Percentiles rank a stretch among this genome's conserved stretches.
Conservation (phyloP, 2,329 filamentous ascomycete genomes). For the Botrytis squamosa region DNA sequence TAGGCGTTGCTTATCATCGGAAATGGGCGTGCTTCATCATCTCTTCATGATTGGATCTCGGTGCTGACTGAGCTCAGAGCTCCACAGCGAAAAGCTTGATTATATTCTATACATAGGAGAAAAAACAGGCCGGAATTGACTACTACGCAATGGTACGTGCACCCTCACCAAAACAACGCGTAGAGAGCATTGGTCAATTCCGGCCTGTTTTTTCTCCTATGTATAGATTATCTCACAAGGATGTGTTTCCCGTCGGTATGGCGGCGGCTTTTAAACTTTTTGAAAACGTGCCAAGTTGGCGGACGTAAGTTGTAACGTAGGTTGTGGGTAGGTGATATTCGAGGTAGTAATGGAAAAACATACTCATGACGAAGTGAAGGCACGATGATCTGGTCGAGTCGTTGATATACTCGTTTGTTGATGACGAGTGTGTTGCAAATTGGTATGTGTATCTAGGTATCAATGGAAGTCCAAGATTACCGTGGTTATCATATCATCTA, state of each 20-base stretch:
- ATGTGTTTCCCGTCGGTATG: neutral
- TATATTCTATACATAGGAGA: too few relatives aligned
- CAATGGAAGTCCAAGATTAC: neutral
- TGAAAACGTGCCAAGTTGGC: neutral
- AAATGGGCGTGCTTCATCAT: constrained; percentile 8
- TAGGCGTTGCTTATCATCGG: constrained; percentile 1
- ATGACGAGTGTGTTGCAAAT: neutral
- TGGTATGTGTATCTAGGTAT: neutral
- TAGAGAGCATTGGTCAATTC: too few relatives aligned
- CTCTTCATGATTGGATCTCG: neutral
- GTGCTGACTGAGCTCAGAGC: neutral
- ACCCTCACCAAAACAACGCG: too few relatives aligned
- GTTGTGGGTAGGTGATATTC: neutral
- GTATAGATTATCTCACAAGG: neutral
- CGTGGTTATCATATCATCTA: neutral
- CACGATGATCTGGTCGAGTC: neutral
- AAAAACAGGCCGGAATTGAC: too few relatives aligned
- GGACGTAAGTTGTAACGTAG: neutral
- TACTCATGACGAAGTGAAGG: neutral
- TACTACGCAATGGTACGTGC: too few relatives aligned
- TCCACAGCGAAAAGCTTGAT: neutral
- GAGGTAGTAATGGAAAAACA: neutral
- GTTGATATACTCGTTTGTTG: neutral
- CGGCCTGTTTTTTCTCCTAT: too few relatives aligned
- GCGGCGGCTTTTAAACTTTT: neutral